Evolutionary conservation across 2,329 filamentous ascomycete species (phyloP), one percentile per base, ranked within the genome.

Genomic region (Periglandula ipomoeae): DNA sequence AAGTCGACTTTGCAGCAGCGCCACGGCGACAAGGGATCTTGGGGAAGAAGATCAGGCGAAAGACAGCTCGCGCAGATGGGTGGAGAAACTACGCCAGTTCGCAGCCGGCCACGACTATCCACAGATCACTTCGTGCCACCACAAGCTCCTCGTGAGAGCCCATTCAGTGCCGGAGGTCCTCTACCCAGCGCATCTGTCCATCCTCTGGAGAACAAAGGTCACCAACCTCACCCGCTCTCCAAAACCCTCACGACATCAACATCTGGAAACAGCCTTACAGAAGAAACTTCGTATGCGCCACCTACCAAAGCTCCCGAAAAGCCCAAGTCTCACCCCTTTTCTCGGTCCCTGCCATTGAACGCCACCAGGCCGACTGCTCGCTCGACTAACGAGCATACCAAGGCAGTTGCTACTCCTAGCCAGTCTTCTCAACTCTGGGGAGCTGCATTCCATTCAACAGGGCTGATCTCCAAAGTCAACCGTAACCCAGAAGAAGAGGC

Each of bases 391-490:
- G 66, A 68, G 17, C 56, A 61, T 22, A 57, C 53, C 38, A 61
- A 58, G 47, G 55, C 56, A 11, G 56, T 66, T 44, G 64, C 58
- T 50, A 56, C 85, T 75, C 37, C 87, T 72, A 63, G 56, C 44
- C 64, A 62, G 8, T 54, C 59, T 1, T 59, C 61, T 7, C 89
- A 84, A 61, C 85, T 90, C 20, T 76, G 87, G 49, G 84, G 87
- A 27, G 82, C 86, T 37, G 89, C 89, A 6, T 96, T 96, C 67
- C 89, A 89, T 74, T 97, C 93, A 1, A 97, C 93, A 1, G 90
- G 91, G 1, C 72, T 98, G 24, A 85, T 98, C 47, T 96, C 93
- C 10, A 98, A 98, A 70, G 87, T 94, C 65, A 94, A 93, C 60
- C 84, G 87, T 50, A 84, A 87, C 63, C 79, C 84, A 0, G 88